phyloP scores from a whole-genome alignment of 495 filamentous ascomycete species.

The Glutinoglossum americanum region DNA sequence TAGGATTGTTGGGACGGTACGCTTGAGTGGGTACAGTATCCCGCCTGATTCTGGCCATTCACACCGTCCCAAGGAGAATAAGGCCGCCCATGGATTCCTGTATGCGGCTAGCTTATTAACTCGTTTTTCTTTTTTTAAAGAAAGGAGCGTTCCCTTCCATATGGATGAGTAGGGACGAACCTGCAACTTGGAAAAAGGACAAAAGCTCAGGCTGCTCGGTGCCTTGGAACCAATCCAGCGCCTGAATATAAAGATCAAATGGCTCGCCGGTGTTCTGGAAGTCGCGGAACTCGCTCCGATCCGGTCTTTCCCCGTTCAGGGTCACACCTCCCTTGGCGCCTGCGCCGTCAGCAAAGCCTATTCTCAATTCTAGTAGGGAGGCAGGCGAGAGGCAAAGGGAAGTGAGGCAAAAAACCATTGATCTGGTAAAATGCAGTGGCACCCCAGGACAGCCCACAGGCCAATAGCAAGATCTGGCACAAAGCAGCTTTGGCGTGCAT shows the following conservation, averaged over 20 bases:
- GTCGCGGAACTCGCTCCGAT: constrained; percentile 27
- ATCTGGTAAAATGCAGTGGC: background rate
- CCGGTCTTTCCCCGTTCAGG: background rate
- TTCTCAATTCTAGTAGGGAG: background rate
- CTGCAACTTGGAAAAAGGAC: constrained; percentile 38
- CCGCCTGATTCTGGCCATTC: constrained; percentile 23
- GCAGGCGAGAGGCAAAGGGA: background rate
- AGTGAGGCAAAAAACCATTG: background rate
- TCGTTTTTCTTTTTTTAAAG: background rate
- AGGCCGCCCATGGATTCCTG: constrained; percentile 44
- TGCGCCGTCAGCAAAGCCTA: background rate
- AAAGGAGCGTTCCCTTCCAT: background rate
- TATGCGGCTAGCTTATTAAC: background rate
- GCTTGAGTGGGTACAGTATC: constrained; percentile 37
- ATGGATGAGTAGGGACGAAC: constrained; percentile 15
- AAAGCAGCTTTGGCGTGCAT: background rate
- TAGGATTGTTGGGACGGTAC: background rate
- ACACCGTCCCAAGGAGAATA: constrained; percentile 34
- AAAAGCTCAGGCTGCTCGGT: constrained; percentile 26
- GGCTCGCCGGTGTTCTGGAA: constrained; percentile 30
- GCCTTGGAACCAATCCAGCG: constrained; percentile 29
- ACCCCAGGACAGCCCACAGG: background rate
- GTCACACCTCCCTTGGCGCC: background rate
- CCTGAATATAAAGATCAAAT: constrained; percentile 37
- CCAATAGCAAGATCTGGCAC: background rate